These are phyloP conservation scores for Actinomortierella wolfii DNA, from an alignment of 371 early-diverging fungal genomes.

Conservation along the genomic window DNA sequence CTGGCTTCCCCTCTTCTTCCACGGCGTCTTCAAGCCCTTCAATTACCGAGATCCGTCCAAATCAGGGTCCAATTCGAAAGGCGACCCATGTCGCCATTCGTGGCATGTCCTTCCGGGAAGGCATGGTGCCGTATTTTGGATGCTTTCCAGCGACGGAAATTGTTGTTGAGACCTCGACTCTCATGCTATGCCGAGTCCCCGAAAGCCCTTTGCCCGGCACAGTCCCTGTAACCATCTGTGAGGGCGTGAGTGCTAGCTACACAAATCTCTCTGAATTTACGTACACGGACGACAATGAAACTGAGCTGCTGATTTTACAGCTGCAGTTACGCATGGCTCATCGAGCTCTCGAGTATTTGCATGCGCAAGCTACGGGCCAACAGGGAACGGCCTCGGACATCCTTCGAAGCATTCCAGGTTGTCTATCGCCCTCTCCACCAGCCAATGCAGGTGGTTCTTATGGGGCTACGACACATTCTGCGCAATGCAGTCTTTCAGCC, in stretches of 20 bases:
- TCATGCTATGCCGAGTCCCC: constrained; percentile 32
- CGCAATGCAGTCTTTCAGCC: too few relatives aligned
- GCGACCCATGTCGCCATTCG: constrained; percentile 28
- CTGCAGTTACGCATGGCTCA: constrained; percentile 31
- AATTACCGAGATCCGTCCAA: constrained; percentile 25
- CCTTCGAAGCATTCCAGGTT: constrained; percentile 21
- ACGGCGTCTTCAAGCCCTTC: constrained; percentile 1
- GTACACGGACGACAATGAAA: constrained; percentile 35
- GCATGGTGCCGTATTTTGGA: constrained; percentile 38
- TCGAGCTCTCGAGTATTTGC: constrained; percentile 36
- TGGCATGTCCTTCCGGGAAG: constrained; percentile 26
- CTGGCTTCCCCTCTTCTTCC: too few relatives aligned
- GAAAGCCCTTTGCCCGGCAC: constrained; percentile 24
- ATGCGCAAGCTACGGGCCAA: constrained; percentile 24
- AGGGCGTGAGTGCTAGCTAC: constrained; percentile 20
- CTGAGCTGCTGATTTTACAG: constrained; percentile 32
- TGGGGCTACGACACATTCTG: not conserved
- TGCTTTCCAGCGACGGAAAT: constrained; percentile 30
- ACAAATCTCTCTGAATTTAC: constrained; percentile 27
- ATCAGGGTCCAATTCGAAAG: constrained; percentile 34
- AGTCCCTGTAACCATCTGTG: constrained; percentile 22
- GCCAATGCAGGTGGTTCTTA: not conserved
- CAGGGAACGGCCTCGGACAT: constrained; percentile 35
- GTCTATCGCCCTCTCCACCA: constrained; percentile 13
- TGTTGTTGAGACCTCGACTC: constrained; percentile 12